Evolutionary conservation across 2,329 filamentous ascomycete genomes (phyloP), one percentile per base, ranked within the genome.

Genomic region (Trichoderma arundinaceum): DNA sequence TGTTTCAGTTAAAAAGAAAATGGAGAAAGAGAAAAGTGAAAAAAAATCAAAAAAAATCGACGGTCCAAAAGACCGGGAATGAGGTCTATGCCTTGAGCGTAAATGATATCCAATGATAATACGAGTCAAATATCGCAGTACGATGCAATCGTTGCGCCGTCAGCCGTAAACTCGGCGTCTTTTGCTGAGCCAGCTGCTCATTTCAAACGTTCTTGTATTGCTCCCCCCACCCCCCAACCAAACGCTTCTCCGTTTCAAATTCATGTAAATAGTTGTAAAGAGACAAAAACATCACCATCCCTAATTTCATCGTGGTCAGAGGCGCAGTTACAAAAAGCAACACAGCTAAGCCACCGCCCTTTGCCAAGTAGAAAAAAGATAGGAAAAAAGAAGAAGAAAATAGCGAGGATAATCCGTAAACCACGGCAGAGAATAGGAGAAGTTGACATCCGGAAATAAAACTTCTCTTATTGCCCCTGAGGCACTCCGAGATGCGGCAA

Each of bases 61-160:
- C 51, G 38, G 32, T n/a, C 41, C 19, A n/a, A 6, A 28, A 52
- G 48, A 39, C 56, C 57, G 22, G 10, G 28, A 53, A 33, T 17
- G 43, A 38, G 49, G 48, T 52, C 51, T 48, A 57, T 57, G 52
- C 62, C 43, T 58, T 64, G 52, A 51, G 61, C 44, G 61, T 57
- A 65, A 58, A 49, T 65, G 44, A 65, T 58, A 58, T 62, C 59
- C 59, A 53, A 44, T 46, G 59, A 35, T 32, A 54, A 46, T 46
- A 62, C 49, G 59, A 44, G 49, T 53, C 48, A 60, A 53, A 53
- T 44, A 53, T 62, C 59, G 59, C 59, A 62, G 49, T 53, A 51
- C 49, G 49, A 62, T 59, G 63, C 35, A 65, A 46, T 59, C 59
- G 59, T 49, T 53, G 49, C 49, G 59, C 59, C 59, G 49, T 53